Evolutionary conservation across 2,329 filamentous ascomycete genomes (phyloP).

Genomic region (Chalara sp.): DNA sequence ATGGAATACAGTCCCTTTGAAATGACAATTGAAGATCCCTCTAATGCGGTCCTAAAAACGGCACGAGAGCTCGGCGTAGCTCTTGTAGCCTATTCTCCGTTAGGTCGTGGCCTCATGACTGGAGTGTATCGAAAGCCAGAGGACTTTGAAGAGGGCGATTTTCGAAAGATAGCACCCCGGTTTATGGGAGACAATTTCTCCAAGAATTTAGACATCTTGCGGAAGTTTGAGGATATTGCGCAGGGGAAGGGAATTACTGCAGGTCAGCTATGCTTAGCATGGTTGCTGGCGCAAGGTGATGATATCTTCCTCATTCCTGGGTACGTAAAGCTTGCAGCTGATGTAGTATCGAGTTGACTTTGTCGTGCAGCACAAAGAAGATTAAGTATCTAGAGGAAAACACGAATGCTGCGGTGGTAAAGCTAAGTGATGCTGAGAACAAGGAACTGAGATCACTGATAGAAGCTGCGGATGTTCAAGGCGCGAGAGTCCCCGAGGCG

Average conservation of each 20-base stretch:
- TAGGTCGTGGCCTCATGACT: slow-evolving; percentile 51
- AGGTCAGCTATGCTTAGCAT: slow-evolving; percentile 44
- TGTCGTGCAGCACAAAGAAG: not conserved
- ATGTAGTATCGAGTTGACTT: not conserved
- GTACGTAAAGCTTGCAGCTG: not conserved
- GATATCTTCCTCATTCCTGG: slow-evolving; percentile 49
- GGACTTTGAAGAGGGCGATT: slow-evolving; percentile 43
- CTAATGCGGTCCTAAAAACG: slow-evolving; percentile 43
- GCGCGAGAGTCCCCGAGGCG: too few species aligned
- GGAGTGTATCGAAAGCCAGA: slow-evolving; percentile 38
- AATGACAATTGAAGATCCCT: slow-evolving; percentile 49
- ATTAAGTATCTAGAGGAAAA: not conserved
- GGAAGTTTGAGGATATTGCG: slow-evolving; percentile 37
- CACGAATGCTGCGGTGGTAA: not conserved
- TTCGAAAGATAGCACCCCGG: slow-evolving; percentile 37
- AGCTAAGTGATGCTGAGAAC: not conserved
- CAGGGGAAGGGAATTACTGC: slow-evolving; percentile 41
- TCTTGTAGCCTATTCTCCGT: slow-evolving; percentile 50
- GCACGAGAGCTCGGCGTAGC: slow-evolving; percentile 50
- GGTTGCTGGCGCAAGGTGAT: slow-evolving; percentile 44
- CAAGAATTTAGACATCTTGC: slow-evolving; percentile 41
- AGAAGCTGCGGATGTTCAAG: too few species aligned
- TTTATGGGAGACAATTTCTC: slow-evolving; percentile 43
- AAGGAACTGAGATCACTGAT: not conserved
- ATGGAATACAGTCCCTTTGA: slow-evolving; percentile 47